Evolutionary conservation across 768 basidiomycete genomes (phyloP), one percentile per base, ranked within the genome.

Genomic region (Gloeopeniophorella convolvens): DNA sequence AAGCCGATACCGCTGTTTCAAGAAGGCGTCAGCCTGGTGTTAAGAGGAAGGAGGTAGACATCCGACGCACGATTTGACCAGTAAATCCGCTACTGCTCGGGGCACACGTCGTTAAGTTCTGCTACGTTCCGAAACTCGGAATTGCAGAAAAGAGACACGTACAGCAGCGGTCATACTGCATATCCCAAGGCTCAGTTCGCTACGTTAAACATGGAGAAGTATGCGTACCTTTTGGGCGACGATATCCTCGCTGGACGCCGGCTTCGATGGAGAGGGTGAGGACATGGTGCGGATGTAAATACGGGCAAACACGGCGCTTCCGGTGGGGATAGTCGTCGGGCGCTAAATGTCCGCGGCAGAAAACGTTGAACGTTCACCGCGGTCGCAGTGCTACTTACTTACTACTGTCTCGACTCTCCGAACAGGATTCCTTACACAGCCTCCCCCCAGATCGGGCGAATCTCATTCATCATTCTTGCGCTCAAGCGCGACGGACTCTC

Each of bases 191-290:
- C 41, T 50, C n/a, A 30, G 39, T 12, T 20, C 46, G 40, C 31
- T 13, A n/a, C 20, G 35, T 8, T 15, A 21, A 27, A 20, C n/a
- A 10, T 8, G 3, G 18, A 4, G 4, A 15, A 23, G 15, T 5
- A 28, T 40, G 43, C 61, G 36, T 47, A 89, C 94, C 83, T 97
- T 97, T 70, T 91, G 83, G 24, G 82, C 82, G 56, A 96, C 73
- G 60, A 89, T 78, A 66, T 95, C 86, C 73, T 97, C 94, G 70
- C 89, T 94, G 47, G 90, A 83, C 42, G 82, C 65, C 45, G 84
- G 76, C 68, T 83, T 84, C 52, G 78, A 65, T 2, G 63, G 59
- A 53, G 56, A 40, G 26, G 72, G 11, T 33, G 47, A 63, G 47
- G 82, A 73, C 66, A 80, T 74, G 64, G 56, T 56, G 28, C 43